Conservation (phyloP, 352 stramenopile species). For the Globisporangium sylvaticum region DNA sequence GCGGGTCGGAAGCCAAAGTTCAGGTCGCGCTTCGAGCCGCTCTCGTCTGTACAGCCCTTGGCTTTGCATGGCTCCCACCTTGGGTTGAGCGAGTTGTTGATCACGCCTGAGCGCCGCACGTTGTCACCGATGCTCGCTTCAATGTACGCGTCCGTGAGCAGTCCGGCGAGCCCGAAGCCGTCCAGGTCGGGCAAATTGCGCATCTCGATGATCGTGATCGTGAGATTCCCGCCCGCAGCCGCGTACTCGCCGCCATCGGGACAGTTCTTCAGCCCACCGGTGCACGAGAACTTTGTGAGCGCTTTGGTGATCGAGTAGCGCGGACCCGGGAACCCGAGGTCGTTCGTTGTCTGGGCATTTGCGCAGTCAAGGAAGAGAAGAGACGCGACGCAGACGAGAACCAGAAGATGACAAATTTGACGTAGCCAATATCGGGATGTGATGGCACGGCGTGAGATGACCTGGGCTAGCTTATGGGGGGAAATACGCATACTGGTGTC, state of each 20-base stretch:
- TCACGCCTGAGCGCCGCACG: constrained; percentile 45
- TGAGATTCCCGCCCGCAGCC: constrained; percentile 84
- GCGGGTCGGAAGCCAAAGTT: constrained; percentile 84
- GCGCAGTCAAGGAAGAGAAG: neutral
- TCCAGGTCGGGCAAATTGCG: constrained; percentile 84
- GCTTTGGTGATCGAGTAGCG: constrained; percentile 47
- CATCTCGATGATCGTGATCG: constrained; percentile 81
- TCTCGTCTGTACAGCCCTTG: constrained; percentile 36
- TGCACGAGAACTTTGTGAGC: constrained; percentile 70
- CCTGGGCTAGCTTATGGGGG: neutral
- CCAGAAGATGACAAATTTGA: neutral
- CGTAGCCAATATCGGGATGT: neutral
- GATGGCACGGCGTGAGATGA: neutral
- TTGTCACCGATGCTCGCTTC: constrained; percentile 71
- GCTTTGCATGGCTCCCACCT: constrained; percentile 56
- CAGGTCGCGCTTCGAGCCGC: constrained; percentile 60
- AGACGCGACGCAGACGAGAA: neutral
- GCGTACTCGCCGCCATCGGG: constrained; percentile 65
- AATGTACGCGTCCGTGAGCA: constrained; percentile 79
- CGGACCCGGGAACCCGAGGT: constrained; percentile 62
- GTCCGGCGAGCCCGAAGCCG: constrained; percentile 52
- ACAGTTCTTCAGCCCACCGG: constrained; percentile 58
- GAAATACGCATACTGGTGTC: neutral
- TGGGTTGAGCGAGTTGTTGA: constrained; percentile 42
- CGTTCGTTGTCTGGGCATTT: constrained; percentile 44